phyloP scores from a whole-genome alignment of 192 early-diverging fungal species.

The Geranomyces michiganensis region DNA sequence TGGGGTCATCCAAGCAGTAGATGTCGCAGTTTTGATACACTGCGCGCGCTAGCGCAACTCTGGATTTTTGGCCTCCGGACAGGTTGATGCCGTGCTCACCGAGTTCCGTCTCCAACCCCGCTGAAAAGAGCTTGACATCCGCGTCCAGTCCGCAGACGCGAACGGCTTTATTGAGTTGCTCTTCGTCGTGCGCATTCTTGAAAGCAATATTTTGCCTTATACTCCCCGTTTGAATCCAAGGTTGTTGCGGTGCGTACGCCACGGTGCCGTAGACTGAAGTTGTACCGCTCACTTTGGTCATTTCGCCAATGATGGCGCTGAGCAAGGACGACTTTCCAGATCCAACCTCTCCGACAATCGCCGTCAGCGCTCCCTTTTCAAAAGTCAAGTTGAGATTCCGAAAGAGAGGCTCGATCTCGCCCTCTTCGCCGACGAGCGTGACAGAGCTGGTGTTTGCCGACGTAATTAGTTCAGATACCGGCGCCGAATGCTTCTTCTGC shows the following conservation, averaged over 20 bases:
- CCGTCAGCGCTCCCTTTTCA: slow-evolving; percentile 61
- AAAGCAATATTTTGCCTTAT: slow-evolving; percentile 47
- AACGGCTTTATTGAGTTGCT: slow-evolving; percentile 12
- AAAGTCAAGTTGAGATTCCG: slow-evolving; percentile 62
- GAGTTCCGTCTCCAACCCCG: slow-evolving; percentile 41
- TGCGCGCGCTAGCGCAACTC: slow-evolving; percentile 64
- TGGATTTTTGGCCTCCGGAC: slow-evolving; percentile 90
- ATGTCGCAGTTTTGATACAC: slow-evolving; percentile 65
- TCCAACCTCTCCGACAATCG: slow-evolving; percentile 62
- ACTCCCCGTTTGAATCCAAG: slow-evolving; percentile 43
- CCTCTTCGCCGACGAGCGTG: neutral
- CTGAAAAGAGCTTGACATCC: slow-evolving; percentile 42
- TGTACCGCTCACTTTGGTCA: slow-evolving; percentile 54
- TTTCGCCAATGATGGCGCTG: slow-evolving; percentile 59
- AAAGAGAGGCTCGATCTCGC: neutral
- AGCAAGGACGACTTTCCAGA: slow-evolving; percentile 62
- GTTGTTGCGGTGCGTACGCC: slow-evolving; percentile 46
- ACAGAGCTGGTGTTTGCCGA: neutral
- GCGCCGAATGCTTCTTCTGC: neutral
- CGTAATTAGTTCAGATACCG: slow-evolving; percentile 30
- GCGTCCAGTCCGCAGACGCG: slow-evolving; percentile 32
- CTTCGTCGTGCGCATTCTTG: slow-evolving; percentile 22
- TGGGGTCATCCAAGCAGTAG: slow-evolving; percentile 37
- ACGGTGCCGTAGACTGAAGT: slow-evolving; percentile 44
- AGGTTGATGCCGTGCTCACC: slow-evolving; percentile 88